Evolutionary conservation across 2,329 filamentous ascomycete species (phyloP), one percentile per base, ranked within the genome.

Genomic region (Clarireedia paspali): DNA sequence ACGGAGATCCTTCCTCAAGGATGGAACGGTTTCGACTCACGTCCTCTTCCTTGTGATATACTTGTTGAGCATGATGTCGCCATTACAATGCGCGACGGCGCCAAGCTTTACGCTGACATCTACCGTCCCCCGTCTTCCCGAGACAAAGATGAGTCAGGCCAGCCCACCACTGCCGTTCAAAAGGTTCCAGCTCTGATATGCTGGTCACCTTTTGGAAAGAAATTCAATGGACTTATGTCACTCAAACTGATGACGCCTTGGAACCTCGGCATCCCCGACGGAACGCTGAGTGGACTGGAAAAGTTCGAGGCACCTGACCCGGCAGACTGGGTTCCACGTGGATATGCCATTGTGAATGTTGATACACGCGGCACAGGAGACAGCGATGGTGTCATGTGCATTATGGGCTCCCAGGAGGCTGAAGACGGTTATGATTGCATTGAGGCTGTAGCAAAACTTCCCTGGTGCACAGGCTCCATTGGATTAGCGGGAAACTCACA

Each of bases 351-450:
- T 36, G 50, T 67, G 36, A 64, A 65, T 47, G 47, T 59, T 12
- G 63, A 67, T 47, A 30, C 57, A 6, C 53, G 64, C 10, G 64
- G 64, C 10, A 34, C 55, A 12, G 56, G 57, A 7, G 57, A 66
- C 52, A 57, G 51, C 17, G 64, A 64, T 17, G 64, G 64, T 20
- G 49, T 47, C 12, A 17, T 46, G 39, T 53, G 45, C 10, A 53
- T 47, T 14, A 17, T 53, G 20, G 51, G 24, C 5, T 36, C 27
- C 14, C 20, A 50, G 47, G 47, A 50, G 38, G 47, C 26, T 34
- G 26, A 38, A 34, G 67, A 68, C 53, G 62, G 63, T 0, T 63
- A 66, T 46, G 67, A 69, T 50, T 57, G 57, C 26, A 56, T 68
- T 30, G 64, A 68, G 27, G 55, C 36, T 26, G 46, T 68, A 30